Percentiles rank a stretch among this genome's conserved stretches.
These are phyloP conservation scores for Polyporus tsugae DNA, from an alignment of 1,284 basidiomycete genomes.

Conservation along the genomic window DNA sequence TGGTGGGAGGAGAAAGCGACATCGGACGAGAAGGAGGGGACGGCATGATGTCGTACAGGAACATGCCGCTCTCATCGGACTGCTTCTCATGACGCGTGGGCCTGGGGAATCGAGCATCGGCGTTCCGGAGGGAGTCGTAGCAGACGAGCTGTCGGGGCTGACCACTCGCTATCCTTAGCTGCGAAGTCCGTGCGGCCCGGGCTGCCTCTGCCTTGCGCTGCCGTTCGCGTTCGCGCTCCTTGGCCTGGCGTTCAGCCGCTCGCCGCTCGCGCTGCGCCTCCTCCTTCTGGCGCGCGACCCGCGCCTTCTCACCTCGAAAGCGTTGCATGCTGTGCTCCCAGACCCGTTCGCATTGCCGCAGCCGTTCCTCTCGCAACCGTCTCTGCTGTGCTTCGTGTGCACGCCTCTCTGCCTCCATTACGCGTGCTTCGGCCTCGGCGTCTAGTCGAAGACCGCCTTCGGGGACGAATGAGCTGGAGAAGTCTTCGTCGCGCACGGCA, in stretches of 20 bases:
- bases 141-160: conserved; percentile 39
- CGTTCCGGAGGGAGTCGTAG: conserved; percentile 38
- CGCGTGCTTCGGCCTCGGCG: conserved; percentile 46
- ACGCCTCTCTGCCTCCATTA: conserved; percentile 41
- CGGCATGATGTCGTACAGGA: conserved; percentile 38
- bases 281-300: conserved; percentile 48
- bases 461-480: conserved; percentile 66
- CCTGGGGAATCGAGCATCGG: conserved; percentile 33
- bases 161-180: conserved; percentile 35
- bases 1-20: conserved; percentile 28
- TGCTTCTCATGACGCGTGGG: conserved; percentile 23
- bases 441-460: conserved; percentile 59
- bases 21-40: conserved; percentile 31
- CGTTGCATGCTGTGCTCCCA: conserved; percentile 60
- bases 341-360: conserved; percentile 55
- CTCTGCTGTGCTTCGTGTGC: conserved; percentile 50
- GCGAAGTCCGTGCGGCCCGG: conserved; percentile 39
- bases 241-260: conserved; percentile 40
- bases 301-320: conserved; percentile 51
- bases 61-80: conserved; percentile 27
- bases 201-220: conserved; percentile 41
- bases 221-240: conserved; percentile 42
- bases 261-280: conserved; percentile 43
- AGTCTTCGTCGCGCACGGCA: conserved; percentile 70
- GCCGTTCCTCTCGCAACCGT: conserved; percentile 49